Conservation (phyloP, 2,329 filamentous ascomycete species). For the Ophiostoma novo-ulmi region DNA sequence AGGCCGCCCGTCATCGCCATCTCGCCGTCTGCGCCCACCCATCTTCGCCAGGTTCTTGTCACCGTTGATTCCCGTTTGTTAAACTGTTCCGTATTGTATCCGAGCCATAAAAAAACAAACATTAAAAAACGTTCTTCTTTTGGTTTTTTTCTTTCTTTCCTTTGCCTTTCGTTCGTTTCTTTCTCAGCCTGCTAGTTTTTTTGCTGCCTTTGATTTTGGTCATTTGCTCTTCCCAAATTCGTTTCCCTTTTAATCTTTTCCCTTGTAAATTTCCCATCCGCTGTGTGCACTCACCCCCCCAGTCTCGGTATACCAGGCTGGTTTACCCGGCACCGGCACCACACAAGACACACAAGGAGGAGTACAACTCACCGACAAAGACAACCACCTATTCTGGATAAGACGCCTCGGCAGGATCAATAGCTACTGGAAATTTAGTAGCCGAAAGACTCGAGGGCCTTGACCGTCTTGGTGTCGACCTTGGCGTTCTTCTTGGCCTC, state of each 20-base stretch:
- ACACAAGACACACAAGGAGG: constrained; percentile 1
- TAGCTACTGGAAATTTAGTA: constrained; percentile 57
- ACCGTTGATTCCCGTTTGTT: constrained; percentile 11
- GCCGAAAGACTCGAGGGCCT: constrained; percentile 83
- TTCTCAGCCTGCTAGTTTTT: constrained; percentile 14
- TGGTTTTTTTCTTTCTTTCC: constrained; percentile 18
- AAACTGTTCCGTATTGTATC: constrained; percentile 21
- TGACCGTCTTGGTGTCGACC: constrained; percentile 78
- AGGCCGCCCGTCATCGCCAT: neutral
- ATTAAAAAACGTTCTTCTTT: constrained; percentile 13
- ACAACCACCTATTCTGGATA: constrained; percentile 4
- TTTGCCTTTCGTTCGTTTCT: constrained; percentile 20
- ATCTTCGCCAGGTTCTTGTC: constrained; percentile 4
- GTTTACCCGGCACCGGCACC: neutral
- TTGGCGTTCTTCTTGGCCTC: constrained; percentile 90
- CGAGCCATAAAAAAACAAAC: constrained; percentile 17
- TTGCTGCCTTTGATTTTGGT: constrained; percentile 20
- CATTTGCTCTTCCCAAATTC: constrained; percentile 17
- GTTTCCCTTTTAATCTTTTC: constrained; percentile 19
- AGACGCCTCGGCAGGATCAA: constrained; percentile 13
- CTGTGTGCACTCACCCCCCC: neutral
- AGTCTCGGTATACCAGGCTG: neutral
- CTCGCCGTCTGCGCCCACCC: neutral
- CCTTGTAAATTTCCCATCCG: constrained; percentile 16
- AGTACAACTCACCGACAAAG: constrained; percentile 11